A percentile compares a stretch with the other conserved stretches of the same genome.
Conservation (phyloP, 768 basidiomycete genomes). For the Pleurotus djamor region DNA sequence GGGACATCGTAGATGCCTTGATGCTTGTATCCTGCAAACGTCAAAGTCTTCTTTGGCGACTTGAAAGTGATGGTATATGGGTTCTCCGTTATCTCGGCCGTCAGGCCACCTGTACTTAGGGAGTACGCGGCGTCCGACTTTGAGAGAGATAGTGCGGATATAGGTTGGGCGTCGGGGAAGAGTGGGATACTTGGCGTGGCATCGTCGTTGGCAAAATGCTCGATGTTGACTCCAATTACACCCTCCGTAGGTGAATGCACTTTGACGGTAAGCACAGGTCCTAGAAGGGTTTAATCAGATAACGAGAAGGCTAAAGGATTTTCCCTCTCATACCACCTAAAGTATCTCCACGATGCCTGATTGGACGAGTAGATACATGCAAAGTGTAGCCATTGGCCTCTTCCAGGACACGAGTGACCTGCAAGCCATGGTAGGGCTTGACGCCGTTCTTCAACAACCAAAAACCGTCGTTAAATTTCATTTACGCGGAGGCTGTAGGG, state of each 20-base stretch:
- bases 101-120: constrained; percentile 46
- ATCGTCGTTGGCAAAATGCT: constrained; percentile 45
- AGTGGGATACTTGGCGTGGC: constrained; percentile 50
- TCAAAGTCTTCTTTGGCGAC: constrained; percentile 41
- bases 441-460: constrained; percentile 66
- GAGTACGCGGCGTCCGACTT: constrained; percentile 24
- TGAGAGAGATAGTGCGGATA: constrained; percentile 38
- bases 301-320: not conserved
- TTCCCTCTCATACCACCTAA: constrained; percentile 42
- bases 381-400: constrained; percentile 50
- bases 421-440: constrained; percentile 58
- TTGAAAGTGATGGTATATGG: constrained; percentile 65
- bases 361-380: constrained; percentile 58
- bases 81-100: constrained; percentile 54
- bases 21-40: constrained; percentile 51
- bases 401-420: constrained; percentile 49
- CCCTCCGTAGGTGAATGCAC: constrained; percentile 56
- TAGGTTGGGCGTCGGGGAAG: constrained; percentile 57
- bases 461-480: constrained; percentile 77
- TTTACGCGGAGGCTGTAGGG: constrained; percentile 18
- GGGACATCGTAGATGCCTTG: constrained; percentile 58
- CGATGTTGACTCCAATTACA: constrained; percentile 54
- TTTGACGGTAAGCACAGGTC: constrained; percentile 48
- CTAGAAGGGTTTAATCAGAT: constrained; percentile 23
- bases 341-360: constrained; percentile 63